Evolutionary conservation across 2,329 filamentous ascomycete species (phyloP).

Genomic region (Gnomoniopsis smithogilvyi): DNA sequence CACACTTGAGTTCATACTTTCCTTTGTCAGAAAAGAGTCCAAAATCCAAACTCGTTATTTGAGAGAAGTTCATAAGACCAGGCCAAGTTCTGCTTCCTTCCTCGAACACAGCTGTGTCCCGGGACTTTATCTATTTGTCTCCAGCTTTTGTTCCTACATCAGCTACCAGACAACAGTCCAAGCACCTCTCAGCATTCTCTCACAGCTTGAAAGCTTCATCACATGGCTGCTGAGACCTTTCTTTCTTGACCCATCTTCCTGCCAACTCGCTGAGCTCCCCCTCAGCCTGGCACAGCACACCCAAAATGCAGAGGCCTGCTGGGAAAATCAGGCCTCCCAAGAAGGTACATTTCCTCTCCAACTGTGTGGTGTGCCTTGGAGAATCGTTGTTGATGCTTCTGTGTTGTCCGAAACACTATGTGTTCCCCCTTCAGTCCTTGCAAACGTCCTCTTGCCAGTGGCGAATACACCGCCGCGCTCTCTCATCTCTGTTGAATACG

Average conservation of each 20-base stretch:
- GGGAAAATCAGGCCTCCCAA: conserved; percentile 15
- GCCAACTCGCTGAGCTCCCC: not conserved
- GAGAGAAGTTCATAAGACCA: no score
- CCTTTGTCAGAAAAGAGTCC: no score
- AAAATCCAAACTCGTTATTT: no score
- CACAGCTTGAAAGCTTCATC: not conserved
- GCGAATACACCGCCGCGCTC: not conserved
- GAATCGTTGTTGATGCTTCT: no score
- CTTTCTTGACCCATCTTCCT: not conserved
- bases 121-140: not conserved
- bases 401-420: not conserved
- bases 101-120: no score
- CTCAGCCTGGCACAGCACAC: no score
- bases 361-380: not conserved
- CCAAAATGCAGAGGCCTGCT: conserved; percentile 14
- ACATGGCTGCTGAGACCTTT: not conserved
- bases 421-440: not conserved
- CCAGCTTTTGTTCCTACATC: not conserved
- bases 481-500: not conserved
- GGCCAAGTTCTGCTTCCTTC: no score
- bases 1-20: no score
- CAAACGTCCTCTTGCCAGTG: not conserved
- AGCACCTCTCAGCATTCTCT: not conserved
- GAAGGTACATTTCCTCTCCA: conserved; percentile 11
- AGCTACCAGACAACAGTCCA: not conserved